phyloP scores from a whole-genome alignment of 2,329 filamentous ascomycete species.

The Aschersonia sp. region DNA sequence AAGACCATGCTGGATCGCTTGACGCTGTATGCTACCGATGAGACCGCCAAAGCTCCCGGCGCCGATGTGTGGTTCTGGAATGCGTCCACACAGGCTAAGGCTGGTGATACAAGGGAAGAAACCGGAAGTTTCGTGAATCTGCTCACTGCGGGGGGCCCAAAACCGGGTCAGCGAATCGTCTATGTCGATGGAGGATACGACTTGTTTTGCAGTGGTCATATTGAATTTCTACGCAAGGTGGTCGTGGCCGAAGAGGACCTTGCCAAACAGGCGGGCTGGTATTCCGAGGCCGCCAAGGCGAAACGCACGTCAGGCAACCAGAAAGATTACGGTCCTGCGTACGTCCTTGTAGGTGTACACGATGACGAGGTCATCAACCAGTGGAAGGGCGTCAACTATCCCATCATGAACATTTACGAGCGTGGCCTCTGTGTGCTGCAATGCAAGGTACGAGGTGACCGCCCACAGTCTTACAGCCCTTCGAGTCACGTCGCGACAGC shows the following conservation, averaged over 20 bases:
- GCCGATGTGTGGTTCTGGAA: slow-evolving; percentile 79
- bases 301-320: slow-evolving; percentile 45
- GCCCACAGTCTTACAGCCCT: neutral
- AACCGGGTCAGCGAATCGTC: slow-evolving; percentile 68
- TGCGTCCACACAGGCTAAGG: slow-evolving; percentile 33
- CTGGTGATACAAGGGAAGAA: slow-evolving; percentile 34
- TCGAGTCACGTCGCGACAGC: neutral
- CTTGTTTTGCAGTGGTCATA: slow-evolving; percentile 91
- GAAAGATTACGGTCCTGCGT: slow-evolving; percentile 67
- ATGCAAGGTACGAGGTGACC: slow-evolving; percentile 53
- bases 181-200: slow-evolving; percentile 98
- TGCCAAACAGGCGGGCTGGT: slow-evolving; percentile 60
- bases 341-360: slow-evolving; percentile 86
- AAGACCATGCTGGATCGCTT: slow-evolving; percentile 64
- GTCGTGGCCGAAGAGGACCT: slow-evolving; percentile 56
- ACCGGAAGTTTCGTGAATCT: slow-evolving; percentile 52
- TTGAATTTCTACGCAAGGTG: slow-evolving; percentile 80
- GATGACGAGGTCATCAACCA: slow-evolving; percentile 90
- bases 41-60: slow-evolving; percentile 63
- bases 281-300: slow-evolving; percentile 45
- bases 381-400: slow-evolving; percentile 96
- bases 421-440: slow-evolving; percentile 89
- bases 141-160: slow-evolving; percentile 56
- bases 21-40: slow-evolving; percentile 74
- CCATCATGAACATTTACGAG: slow-evolving; percentile 99